Base-by-base conservation (phyloP, 192 early-diverging fungal species). In the Podila epigama region DNA sequence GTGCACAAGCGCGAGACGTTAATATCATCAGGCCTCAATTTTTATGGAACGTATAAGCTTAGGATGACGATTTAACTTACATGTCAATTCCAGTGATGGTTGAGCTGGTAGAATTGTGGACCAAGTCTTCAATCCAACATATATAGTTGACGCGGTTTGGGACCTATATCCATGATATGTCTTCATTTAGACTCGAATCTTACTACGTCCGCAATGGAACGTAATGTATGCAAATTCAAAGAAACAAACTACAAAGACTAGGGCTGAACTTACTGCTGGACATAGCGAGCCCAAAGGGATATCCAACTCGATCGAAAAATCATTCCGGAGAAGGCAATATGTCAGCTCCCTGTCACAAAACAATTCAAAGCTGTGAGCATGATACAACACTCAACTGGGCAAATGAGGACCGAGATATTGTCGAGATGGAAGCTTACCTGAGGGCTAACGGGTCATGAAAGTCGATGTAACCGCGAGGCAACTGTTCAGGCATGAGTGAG, bases 281-380 rank as follows among this genome's bases (percentile, higher is more conserved):
- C 90, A 89, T 15, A 93, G 73, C 4, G 85, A 80, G 51, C 91
- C 87, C 2, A 89, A 50, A 1, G 92, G 92, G 32, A 93, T 89
- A 28, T 92, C 85, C 8, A 93, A 55, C 5, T 85, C 64, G 22
- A 93, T 71, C 20, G 79, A 68, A 78, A 93, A 93, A 37, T 92
- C 86, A 5, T 64, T 55, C 60, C 82, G 84, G 37, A 93, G 73
- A 4, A 93, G 54, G 25, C 83, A 86, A 29, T 83, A 85, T 2
- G 85, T 89, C 22, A 92, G 73, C 58, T 88, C 87, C 41, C 89
- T 90, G 66, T 27, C n/a, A n/a, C n/a, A n/a, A n/a, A n/a, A n/a
- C n/a, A n/a, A n/a, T n/a, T n/a, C n/a, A n/a, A n/a, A n/a, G n/a
- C n/a, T n/a, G n/a, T n/a, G n/a, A n/a, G n/a, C n/a, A n/a, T n/a